Evolutionary conservation across 495 filamentous ascomycete species (phyloP).

Genomic region (Talaromyces liani): DNA sequence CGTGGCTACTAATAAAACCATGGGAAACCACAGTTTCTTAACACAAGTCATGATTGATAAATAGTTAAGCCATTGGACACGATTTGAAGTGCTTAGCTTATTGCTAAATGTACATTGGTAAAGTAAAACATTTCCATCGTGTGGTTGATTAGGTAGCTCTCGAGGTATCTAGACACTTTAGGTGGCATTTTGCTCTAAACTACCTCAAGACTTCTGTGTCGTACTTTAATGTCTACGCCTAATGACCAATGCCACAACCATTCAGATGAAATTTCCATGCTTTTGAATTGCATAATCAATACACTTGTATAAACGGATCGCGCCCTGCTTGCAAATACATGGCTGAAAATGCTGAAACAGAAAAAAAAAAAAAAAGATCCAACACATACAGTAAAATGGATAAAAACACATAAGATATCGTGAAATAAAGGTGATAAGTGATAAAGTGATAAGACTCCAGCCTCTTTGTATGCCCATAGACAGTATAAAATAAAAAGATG

Average conservation of each 20-base stretch:
- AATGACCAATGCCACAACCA: not conserved
- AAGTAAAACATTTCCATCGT: no score
- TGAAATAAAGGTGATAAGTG: not conserved
- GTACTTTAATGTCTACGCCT: not conserved
- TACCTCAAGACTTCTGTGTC: no score
- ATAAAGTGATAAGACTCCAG: conserved; percentile 1
- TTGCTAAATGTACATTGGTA: no score
- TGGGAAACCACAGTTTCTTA: not conserved
- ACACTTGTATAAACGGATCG: not conserved
- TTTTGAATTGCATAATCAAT: not conserved
- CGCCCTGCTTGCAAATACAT: not conserved
- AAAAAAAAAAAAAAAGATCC: not conserved
- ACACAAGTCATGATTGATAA: not conserved
- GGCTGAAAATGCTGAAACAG: not conserved
- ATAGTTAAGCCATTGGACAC: no score
- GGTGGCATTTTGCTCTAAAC: no score
- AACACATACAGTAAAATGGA: not conserved
- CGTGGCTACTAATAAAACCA: not conserved
- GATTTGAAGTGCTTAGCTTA: no score
- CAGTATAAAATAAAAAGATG: conserved; percentile 3
- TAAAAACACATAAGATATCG: not conserved
- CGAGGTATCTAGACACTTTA: no score
- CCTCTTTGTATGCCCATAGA: conserved; percentile 2
- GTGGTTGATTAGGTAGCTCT: no score
- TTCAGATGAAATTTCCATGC: not conserved